Conservation (phyloP, 495 filamentous ascomycete species). For the Xylaria acuta region DNA sequence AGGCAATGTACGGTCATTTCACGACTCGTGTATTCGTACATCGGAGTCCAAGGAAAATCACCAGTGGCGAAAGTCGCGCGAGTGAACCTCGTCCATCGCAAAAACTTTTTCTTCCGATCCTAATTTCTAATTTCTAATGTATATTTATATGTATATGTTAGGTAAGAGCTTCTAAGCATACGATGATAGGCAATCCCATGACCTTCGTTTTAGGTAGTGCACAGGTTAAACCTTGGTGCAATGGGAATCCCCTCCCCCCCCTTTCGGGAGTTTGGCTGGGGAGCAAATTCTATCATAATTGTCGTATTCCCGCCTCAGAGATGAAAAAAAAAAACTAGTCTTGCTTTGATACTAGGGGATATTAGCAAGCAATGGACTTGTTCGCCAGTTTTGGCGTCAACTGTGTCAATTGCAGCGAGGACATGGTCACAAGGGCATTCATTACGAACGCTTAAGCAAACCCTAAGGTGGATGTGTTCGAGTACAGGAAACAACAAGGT, state of each 20-base stretch:
- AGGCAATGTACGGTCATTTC: no score
- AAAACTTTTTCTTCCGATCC: no score
- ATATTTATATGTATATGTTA: no score
- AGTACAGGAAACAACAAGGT: background rate
- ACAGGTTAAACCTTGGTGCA: no score
- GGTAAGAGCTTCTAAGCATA: no score
- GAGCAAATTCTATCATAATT: background rate
- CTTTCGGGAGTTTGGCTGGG: background rate
- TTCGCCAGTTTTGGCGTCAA: background rate
- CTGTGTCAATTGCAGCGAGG: background rate
- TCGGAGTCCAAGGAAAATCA: no score
- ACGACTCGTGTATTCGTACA: no score
- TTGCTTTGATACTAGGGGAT: background rate
- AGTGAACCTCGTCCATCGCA: constrained; percentile 10
- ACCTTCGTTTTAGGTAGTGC: no score
- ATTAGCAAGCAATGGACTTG: background rate
- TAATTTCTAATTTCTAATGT: no score
- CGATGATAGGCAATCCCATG: no score
- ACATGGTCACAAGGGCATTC: background rate
- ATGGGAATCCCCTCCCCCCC: no score
- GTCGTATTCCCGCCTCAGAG: background rate
- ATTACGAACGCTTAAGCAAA: background rate
- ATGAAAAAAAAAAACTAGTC: background rate
- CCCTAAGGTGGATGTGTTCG: background rate
- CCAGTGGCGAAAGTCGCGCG: constrained; percentile 18